Conservation (phyloP, 441 rosid species). For the Theobroma grandiflorum region DNA sequence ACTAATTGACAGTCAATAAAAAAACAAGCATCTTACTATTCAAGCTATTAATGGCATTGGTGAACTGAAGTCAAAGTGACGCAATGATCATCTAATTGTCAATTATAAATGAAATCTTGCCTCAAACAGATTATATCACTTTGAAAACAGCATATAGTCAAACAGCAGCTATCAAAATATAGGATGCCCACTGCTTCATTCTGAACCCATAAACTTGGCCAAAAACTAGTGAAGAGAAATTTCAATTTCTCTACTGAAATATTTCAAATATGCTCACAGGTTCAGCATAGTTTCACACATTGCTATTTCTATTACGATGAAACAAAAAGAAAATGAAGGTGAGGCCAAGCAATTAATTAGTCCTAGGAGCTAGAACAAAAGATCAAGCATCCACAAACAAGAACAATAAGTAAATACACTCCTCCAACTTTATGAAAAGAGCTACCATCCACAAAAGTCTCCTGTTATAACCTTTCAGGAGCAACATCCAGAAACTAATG, state of each 20-base stretch:
- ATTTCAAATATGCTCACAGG: not conserved
- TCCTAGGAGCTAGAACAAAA: constrained; percentile 7
- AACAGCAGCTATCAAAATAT: not conserved
- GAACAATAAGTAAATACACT: not conserved
- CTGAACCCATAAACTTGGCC: not conserved
- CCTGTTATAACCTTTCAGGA: not conserved
- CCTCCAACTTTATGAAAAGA: not conserved
- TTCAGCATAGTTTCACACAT: not conserved
- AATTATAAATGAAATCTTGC: not conserved
- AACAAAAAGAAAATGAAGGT: not conserved
- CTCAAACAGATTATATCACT: not conserved
- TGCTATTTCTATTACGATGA: constrained; percentile 1
- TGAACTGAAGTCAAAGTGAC: not conserved
- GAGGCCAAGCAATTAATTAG: not conserved
- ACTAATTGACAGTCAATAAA: not conserved
- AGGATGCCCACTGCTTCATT: constrained; percentile 8
- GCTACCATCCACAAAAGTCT: not conserved
- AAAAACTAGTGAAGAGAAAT: not conserved
- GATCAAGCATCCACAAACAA: not conserved
- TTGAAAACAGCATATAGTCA: not conserved
- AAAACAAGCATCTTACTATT: constrained; percentile 7
- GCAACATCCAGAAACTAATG: not conserved
- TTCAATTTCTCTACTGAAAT: not conserved
- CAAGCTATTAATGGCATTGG: not conserved
- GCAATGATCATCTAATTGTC: not conserved